Conservation (phyloP, 352 stramenopile species). For the Pythium folliculosum region DNA sequence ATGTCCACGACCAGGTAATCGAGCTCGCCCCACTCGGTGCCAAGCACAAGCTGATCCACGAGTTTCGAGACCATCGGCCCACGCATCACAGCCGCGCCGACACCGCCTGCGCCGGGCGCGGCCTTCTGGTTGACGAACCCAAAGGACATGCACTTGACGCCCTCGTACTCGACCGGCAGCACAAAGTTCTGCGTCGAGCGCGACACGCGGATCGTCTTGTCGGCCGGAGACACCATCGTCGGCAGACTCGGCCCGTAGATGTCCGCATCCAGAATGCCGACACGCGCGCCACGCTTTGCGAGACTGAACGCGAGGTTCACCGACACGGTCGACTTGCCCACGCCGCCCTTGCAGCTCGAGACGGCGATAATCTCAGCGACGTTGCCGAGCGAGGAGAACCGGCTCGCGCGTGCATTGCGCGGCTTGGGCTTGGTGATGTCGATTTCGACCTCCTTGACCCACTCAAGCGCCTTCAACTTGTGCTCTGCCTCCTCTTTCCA, state of each 20-base stretch:
- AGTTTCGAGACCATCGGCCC: conserved; percentile 98
- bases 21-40: conserved; percentile 98
- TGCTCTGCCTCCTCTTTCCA: conserved; percentile 63
- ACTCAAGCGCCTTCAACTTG: conserved; percentile 61
- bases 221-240: conserved; percentile 91
- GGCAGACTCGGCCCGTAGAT: conserved; percentile 98
- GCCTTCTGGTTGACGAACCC: conserved; percentile 90
- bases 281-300: conserved; percentile 86
- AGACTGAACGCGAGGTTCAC: conserved; percentile 98
- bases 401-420: conserved; percentile 63
- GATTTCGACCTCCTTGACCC: conserved; percentile 73
- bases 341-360: conserved; percentile 96
- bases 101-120: conserved; percentile 70
- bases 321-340: conserved; percentile 99
- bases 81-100: conserved; percentile 93
- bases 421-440: conserved; percentile 62
- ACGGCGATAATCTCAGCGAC: conserved; percentile 90
- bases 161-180: conserved; percentile 83
- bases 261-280: conserved; percentile 99
- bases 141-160: conserved; percentile 93
- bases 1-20: conserved; percentile 99
- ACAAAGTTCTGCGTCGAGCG: conserved; percentile 75
- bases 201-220: conserved; percentile 70
- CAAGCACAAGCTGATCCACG: conserved; percentile 94
- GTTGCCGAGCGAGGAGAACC: conserved; percentile 79